phyloP scores from a whole-genome alignment of 2,329 filamentous ascomycete genomes.

The Trichoderma lentiforme region DNA sequence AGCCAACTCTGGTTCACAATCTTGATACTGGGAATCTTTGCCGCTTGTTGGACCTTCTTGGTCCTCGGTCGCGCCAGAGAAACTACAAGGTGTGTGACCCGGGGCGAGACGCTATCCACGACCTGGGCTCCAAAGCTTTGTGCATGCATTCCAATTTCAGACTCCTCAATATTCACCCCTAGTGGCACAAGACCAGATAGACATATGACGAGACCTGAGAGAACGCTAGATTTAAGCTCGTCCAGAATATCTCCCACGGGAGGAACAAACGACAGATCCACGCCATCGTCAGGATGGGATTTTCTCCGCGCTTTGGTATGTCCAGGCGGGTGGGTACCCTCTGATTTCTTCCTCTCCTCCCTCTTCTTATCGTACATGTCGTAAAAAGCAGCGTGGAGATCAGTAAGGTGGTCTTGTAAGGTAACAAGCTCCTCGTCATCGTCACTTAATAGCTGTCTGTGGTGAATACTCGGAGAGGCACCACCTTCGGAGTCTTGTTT shows the following conservation, averaged over 20 bases:
- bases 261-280: slow-evolving; percentile 59
- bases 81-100: slow-evolving; percentile 72
- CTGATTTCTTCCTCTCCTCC: slow-evolving; percentile 33
- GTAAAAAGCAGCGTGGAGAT: slow-evolving; percentile 78
- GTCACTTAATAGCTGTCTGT: slow-evolving; percentile 75
- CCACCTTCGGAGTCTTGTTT: slow-evolving; percentile 27
- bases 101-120: slow-evolving; percentile 53
- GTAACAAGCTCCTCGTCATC: slow-evolving; percentile 79
- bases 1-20: slow-evolving; percentile 94
- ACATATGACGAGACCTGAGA: slow-evolving; percentile 74
- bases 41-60: slow-evolving; percentile 85
- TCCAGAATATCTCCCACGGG: slow-evolving; percentile 86
- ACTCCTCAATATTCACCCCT: slow-evolving; percentile 71
- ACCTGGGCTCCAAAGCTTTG: slow-evolving; percentile 76
- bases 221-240: slow-evolving; percentile 70
- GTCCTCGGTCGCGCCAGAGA: slow-evolving; percentile 71
- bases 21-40: slow-evolving; percentile 74
- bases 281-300: slow-evolving; percentile 38
- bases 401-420: slow-evolving; percentile 71
- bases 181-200: slow-evolving; percentile 88
- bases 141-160: slow-evolving; percentile 85
- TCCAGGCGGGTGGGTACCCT: slow-evolving; percentile 35
- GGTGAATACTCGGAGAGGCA: slow-evolving; percentile 34
- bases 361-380: slow-evolving; percentile 68
- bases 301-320: slow-evolving; percentile 32